Base-by-base conservation (phyloP, 1,284 basidiomycete genomes). In the Tilletia caries region DNA sequence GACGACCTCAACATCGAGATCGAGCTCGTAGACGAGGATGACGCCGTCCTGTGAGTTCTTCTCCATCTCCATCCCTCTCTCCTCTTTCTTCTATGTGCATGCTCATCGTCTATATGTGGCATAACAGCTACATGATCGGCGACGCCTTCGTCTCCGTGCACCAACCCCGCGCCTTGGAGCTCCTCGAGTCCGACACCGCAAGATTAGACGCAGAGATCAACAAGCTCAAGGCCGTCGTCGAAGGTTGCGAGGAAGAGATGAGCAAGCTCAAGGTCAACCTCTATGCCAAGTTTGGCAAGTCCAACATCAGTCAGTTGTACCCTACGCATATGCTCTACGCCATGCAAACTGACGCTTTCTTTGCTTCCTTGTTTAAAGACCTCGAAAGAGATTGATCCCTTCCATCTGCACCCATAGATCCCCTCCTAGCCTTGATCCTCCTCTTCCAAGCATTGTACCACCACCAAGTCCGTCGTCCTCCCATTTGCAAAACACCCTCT, bases 1-100 rank as follows among this genome's bases (percentile, higher is more conserved):
- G 93, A 96, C 75, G 93, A 96, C 80, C 87, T 97, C 32, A 85
- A 88, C 1, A 91, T 89, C 71, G 93, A 98, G 80, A 86, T 97
- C 20, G 93, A 97, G 83, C 88, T 97, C 20, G 89, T 90, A 1
- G 93, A 96, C 73, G 92, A 94, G 76, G 74, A 69, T 15, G 75
- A 74, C 8, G 62, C 64, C 50, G 69, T 68, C 2, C 68, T 67
- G 60, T 73, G 68, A 64, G 67, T 66, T 6, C n/a, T 41, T 52
- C 13, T 41, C n/a, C n/a, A n/a, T 41, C 37, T 41, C 37, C 13
- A 5, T 41, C 37, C 13, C 37, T 41, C 37, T 41, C 37, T 41
- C 37, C 13, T 13, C 37, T 41, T 41, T 41, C 5, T 41, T 41
- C 37, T 10, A 6, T 41, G 37, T 10, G 10, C 37, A 41, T 41